phyloP scores from a whole-genome alignment of 2,329 filamentous ascomycete species.

The Bipolaris sorokiniana region DNA sequence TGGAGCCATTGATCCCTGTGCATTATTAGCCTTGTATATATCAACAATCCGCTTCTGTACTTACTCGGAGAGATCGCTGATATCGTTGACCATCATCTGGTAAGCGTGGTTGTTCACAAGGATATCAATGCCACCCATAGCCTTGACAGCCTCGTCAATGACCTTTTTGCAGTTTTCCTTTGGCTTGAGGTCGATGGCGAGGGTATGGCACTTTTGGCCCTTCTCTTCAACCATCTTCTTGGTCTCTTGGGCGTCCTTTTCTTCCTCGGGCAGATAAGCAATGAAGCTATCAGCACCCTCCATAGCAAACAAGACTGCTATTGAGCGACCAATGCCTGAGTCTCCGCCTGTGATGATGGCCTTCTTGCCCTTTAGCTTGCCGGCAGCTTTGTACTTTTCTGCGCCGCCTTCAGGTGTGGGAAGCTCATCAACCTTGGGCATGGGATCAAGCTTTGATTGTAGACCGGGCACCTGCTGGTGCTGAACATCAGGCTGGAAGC shows the following conservation, averaged over 20 bases:
- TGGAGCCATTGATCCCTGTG: slow-evolving; percentile 75
- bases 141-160: slow-evolving; percentile 69
- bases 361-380: slow-evolving; percentile 76
- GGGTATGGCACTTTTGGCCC: slow-evolving; percentile 68
- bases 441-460: slow-evolving; percentile 62
- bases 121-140: slow-evolving; percentile 74
- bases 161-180: slow-evolving; percentile 72
- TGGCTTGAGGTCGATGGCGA: slow-evolving; percentile 69
- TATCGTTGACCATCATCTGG: slow-evolving; percentile 75
- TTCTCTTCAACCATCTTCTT: slow-evolving; percentile 71
- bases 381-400: slow-evolving; percentile 74
- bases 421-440: slow-evolving; percentile 68
- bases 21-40: slow-evolving; percentile 16
- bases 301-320: slow-evolving; percentile 78
- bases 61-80: slow-evolving; percentile 72
- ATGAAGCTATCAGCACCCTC: slow-evolving; percentile 79
- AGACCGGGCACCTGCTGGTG: slow-evolving; percentile 61
- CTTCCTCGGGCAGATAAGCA: slow-evolving; percentile 75
- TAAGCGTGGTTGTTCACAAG: slow-evolving; percentile 75
- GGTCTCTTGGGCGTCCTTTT: slow-evolving; percentile 76
- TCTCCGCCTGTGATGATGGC: slow-evolving; percentile 84
- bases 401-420: slow-evolving; percentile 71
- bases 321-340: slow-evolving; percentile 77
- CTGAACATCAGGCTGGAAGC: slow-evolving; percentile 57
- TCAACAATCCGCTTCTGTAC: slow-evolving; percentile 29